Evolutionary conservation across 169 alveolate genomes (phyloP).

Genomic region (Babesia ovis): DNA sequence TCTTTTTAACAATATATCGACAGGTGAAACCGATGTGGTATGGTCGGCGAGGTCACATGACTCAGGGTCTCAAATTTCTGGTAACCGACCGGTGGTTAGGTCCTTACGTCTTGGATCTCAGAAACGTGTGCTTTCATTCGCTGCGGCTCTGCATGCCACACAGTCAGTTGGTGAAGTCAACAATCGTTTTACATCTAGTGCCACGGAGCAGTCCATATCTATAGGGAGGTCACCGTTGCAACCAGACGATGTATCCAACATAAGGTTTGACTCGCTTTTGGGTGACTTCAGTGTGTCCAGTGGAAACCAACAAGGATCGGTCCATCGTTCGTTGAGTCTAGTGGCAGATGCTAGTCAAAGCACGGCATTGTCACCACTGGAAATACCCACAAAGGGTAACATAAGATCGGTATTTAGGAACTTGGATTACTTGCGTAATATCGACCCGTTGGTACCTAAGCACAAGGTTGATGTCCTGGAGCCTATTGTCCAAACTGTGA

Average conservation of each 20-base stretch:
- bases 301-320: neutral
- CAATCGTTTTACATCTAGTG: neutral
- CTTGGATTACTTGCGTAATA: neutral
- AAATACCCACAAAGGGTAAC: neutral
- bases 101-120: slow-evolving; percentile 2
- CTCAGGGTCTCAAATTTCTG: neutral
- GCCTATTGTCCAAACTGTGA: neutral
- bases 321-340: neutral
- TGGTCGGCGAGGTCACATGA: slow-evolving; percentile 21
- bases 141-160: slow-evolving; percentile 5
- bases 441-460: no score
- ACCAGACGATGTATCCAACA: neutral
- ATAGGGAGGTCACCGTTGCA: neutral
- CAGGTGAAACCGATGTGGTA: slow-evolving; percentile 4
- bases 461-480: no score
- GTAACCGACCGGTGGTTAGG: slow-evolving; percentile 17
- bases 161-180: neutral
- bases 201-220: neutral
- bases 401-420: neutral
- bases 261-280: neutral
- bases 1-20: neutral
- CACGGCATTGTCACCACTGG: neutral
- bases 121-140: neutral
- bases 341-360: neutral
- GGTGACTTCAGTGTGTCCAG: neutral